These are phyloP conservation scores for Pseudoneurospora amorphoporcata DNA, from an alignment of 495 filamentous ascomycete species.

Conservation along the genomic window DNA sequence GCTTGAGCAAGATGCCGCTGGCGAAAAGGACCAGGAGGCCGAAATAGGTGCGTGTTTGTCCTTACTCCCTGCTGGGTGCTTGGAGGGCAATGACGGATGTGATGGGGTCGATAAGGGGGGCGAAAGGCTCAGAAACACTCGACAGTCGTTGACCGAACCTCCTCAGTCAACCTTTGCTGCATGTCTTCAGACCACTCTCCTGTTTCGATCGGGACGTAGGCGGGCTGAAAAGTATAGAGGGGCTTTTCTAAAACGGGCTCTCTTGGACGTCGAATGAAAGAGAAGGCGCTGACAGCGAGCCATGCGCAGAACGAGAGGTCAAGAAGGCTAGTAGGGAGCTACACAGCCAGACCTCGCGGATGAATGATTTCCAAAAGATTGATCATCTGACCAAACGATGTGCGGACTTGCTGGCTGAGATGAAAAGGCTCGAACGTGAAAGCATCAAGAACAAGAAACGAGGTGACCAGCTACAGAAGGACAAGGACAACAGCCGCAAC, in stretches of 20 bases:
- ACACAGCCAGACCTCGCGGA: conserved; percentile 65
- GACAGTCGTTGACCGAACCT: background rate
- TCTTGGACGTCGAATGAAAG: background rate
- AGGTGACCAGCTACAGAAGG: conserved; percentile 89
- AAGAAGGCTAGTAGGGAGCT: conserved; percentile 90
- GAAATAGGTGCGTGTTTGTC: conserved; percentile 79
- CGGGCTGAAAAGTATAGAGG: background rate
- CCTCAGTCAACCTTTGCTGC: background rate
- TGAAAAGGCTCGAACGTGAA: conserved; percentile 90
- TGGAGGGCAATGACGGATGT: background rate
- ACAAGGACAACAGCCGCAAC: conserved; percentile 77
- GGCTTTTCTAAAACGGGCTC: background rate
- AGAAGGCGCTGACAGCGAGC: conserved; percentile 10
- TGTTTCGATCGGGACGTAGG: background rate
- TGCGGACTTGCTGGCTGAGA: conserved; percentile 79
- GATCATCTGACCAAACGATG: conserved; percentile 86
- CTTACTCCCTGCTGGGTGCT: background rate
- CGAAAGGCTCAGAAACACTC: background rate
- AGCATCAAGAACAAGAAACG: conserved; percentile 93
- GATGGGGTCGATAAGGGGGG: background rate
- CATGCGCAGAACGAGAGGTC: conserved; percentile 50
- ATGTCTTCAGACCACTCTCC: background rate
- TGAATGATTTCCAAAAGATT: conserved; percentile 63
- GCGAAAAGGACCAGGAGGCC: conserved; percentile 88
- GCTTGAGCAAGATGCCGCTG: conserved; percentile 81